Conservation (phyloP, 1,284 basidiomycete species). For the Coniophora puteana region DNA sequence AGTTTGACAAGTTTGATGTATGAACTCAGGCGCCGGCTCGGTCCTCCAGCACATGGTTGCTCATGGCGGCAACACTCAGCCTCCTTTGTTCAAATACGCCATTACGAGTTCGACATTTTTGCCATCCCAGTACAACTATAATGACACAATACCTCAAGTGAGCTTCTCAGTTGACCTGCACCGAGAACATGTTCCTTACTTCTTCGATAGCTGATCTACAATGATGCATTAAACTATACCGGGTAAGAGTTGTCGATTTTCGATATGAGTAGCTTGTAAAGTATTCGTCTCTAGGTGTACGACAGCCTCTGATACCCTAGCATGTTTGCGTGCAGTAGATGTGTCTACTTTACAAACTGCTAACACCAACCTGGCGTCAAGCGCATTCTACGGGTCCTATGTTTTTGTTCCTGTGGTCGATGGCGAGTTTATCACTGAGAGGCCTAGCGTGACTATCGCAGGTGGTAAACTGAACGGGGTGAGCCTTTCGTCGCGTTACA, state of each 20-base stretch:
- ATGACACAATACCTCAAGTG: conserved; percentile 39
- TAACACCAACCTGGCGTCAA: conserved; percentile 30
- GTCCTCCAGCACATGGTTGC: conserved; percentile 24
- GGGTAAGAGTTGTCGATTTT: conserved; percentile 23
- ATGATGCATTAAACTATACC: conserved; percentile 22
- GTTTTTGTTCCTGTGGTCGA: conserved; percentile 43
- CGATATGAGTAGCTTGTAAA: background rate
- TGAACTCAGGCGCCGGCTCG: conserved; percentile 19
- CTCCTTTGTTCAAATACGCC: conserved; percentile 38
- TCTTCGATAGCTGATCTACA: conserved; percentile 22
- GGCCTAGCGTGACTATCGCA: conserved; percentile 32
- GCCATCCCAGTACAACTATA: conserved; percentile 39
- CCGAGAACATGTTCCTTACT: background rate
- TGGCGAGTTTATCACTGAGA: conserved; percentile 37
- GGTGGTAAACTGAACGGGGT: conserved; percentile 36
- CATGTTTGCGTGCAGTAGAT: conserved; percentile 29
- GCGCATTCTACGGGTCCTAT: too few relatives aligned
- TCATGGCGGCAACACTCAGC: conserved; percentile 28
- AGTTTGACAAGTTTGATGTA: background rate
- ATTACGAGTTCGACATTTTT: conserved; percentile 41
- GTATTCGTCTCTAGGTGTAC: background rate
- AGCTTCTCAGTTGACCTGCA: conserved; percentile 3
- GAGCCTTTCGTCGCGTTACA: background rate
- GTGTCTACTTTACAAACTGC: conserved; percentile 24
- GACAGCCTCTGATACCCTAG: background rate